Conservation (phyloP, 495 filamentous ascomycete species). For the Mycothermus thermophilus region DNA sequence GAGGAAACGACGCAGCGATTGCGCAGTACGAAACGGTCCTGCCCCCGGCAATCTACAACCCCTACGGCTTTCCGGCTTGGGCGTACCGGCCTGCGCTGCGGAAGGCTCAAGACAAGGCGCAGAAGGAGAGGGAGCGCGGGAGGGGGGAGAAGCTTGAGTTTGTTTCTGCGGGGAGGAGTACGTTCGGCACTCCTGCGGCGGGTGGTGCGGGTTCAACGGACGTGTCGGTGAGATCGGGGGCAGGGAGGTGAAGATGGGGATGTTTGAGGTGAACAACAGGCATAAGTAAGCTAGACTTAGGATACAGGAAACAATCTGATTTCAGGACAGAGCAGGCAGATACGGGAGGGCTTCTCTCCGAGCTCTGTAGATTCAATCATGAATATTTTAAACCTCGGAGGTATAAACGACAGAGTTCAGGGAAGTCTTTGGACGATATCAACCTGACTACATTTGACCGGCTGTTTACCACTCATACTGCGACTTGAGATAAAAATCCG, state of each 20-base stretch:
- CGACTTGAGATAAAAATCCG: no score
- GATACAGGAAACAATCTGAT: no score
- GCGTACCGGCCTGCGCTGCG: slow-evolving; percentile 63
- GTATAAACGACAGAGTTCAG: no score
- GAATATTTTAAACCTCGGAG: no score
- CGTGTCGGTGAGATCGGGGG: slow-evolving; percentile 12
- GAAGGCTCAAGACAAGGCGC: slow-evolving; percentile 47
- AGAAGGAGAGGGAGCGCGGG: slow-evolving; percentile 43
- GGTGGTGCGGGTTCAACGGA: slow-evolving; percentile 12
- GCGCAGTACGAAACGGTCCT: slow-evolving; percentile 67
- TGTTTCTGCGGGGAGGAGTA: slow-evolving; percentile 44
- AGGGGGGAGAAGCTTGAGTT: slow-evolving; percentile 60
- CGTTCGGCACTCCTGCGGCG: no score
- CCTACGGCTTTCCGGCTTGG: slow-evolving; percentile 47
- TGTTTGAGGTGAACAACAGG: slow-evolving; percentile 33
- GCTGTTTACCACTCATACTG: no score
- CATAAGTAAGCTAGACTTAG: slow-evolving; percentile 36
- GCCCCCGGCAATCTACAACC: slow-evolving; percentile 51
- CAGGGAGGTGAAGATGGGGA: slow-evolving; percentile 20
- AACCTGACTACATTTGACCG: no score
- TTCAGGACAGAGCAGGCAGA: no score
- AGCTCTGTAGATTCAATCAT: no score
- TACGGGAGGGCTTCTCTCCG: no score
- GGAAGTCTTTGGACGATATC: no score
- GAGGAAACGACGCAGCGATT: slow-evolving; percentile 1